Evolutionary conservation across 768 basidiomycete species (phyloP), one percentile per base, ranked within the genome.

Genomic region (Albatrellus ellisii): DNA sequence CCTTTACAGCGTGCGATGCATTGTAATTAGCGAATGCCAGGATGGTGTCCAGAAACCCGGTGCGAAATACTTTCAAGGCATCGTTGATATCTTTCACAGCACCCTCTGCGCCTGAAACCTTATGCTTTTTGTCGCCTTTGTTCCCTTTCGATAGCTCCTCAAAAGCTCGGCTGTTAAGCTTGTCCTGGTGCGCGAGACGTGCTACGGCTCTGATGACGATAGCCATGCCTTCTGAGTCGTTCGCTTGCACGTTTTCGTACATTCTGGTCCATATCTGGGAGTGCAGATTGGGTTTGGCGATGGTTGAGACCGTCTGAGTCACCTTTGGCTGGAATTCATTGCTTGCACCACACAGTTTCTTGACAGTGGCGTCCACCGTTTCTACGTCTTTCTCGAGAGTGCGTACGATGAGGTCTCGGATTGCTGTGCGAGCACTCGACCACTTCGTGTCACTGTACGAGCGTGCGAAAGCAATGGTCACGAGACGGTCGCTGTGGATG

Each of bases 231-330:
- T 72, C 66, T 6, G 62, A 54, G 53, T 91, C 85, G 29, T 62
- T 62, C 15, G 71, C 65, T 34, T 71, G 67, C 4, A 90, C 56
- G 5, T 64, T 62, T 7, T 72, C 66, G 51, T 83, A 91, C 2
- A 74, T 61, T 48, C 67, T 70, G 40, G 59, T 63, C 92, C 92
- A 97, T 25, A 87, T 58, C 34, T 69, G 69, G 35, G 68, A 66
- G 37, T 70, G 71, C 36, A 82, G 60, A 18, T 57, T 59, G 8
- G 62, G 54, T 11, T 9, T 20, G 52, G 52, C 2, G 53, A 61
- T 25, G 41, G 53, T 69, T 51, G 48, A 62, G 54, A 52, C 51
- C 45, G 18, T 52, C 53, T 65, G 69, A 70, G 43, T 56, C 44
- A 6, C 62, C n/a, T n/a, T n/a, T n/a, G n/a, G n/a, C n/a, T n/a